A percentile compares a stretch with the other conserved stretches of the same genome.
Conservation (phyloP, 108 stramenopile species). For the Pseudonitzschia multistriata region DNA sequence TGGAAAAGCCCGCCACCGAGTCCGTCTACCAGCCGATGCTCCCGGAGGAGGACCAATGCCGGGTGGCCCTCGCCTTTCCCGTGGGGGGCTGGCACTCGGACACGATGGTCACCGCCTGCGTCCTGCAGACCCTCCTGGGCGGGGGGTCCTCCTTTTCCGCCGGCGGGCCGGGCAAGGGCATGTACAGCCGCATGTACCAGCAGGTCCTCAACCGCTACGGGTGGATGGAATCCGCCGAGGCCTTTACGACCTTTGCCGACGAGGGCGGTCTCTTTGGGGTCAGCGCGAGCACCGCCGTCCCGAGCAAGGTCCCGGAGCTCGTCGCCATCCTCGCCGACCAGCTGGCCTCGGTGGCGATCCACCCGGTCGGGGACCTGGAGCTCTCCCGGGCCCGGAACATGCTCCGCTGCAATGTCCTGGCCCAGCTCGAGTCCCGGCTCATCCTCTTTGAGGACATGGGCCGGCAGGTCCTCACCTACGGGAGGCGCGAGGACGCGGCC, state of each 20-base stretch:
- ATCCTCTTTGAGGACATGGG: conserved; percentile 97
- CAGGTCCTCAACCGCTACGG: conserved; percentile 90
- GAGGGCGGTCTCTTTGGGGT: conserved; percentile 94
- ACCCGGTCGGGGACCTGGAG: conserved; percentile 80
- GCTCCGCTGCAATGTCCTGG: conserved; percentile 96
- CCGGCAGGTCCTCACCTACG: conserved; percentile 94
- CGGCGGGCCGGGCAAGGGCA: conserved; percentile 99
- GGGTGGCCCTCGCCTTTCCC: conserved; percentile 89
- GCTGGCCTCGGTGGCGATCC: conserved; percentile 62
- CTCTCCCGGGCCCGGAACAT: conserved; percentile 94
- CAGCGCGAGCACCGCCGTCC: conserved; percentile 55
- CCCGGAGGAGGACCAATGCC: conserved; percentile 78
- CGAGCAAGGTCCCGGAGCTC: conserved; percentile 60
- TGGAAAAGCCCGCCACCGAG: conserved; percentile 11
- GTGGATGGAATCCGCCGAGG: conserved; percentile 95
- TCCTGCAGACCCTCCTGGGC: conserved; percentile 94
- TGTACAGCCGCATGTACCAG: conserved; percentile 97
- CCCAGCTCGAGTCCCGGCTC: conserved; percentile 92
- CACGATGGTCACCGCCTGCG: conserved; percentile 89
- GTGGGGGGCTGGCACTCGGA: conserved; percentile 95
- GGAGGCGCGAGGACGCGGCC: conserved; percentile 75
- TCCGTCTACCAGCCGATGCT: conserved; percentile 33
- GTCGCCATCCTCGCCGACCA: conserved; percentile 78
- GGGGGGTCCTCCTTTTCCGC: conserved; percentile 97
- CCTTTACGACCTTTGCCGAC: conserved; percentile 86